A percentile compares a stretch with the other conserved stretches of the same genome.
Evolutionary conservation across 441 rosid species (phyloP).

Genomic region (Adansonia madagascariensis): DNA sequence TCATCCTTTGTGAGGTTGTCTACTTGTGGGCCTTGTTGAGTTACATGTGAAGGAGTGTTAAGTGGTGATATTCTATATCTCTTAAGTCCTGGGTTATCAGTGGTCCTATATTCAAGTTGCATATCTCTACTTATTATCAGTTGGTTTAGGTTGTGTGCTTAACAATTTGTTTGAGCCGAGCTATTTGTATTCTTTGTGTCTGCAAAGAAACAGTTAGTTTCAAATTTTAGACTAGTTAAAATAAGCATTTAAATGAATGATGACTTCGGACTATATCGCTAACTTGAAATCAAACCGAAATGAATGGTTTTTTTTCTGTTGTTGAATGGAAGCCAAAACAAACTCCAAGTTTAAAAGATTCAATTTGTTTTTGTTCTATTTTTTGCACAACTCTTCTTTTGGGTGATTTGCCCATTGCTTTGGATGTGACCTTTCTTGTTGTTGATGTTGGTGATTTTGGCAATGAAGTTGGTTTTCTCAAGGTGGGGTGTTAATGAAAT

Average conservation of each 20-base stretch:
- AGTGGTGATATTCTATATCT: neutral
- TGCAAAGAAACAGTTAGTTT: neutral
- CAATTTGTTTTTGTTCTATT: constrained; percentile 2
- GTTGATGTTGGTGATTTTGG: neutral
- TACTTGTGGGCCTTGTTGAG: neutral
- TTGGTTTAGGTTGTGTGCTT: neutral
- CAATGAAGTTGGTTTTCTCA: neutral
- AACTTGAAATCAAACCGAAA: constrained; percentile 5
- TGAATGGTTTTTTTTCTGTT: neutral
- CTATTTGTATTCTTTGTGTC: neutral
- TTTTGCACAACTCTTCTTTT: neutral
- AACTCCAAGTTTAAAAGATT: neutral
- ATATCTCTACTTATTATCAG: neutral
- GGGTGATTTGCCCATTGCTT: constrained; percentile 12
- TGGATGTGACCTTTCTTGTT: neutral
- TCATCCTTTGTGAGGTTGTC: neutral
- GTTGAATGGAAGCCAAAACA: neutral
- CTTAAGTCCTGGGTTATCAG: neutral
- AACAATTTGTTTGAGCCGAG: neutral
- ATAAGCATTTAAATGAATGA: neutral
- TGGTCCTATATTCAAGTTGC: neutral
- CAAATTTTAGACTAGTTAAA: neutral
- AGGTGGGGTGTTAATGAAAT: neutral
- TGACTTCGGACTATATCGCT: neutral
- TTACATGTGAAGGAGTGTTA: neutral